These are phyloP conservation scores for Micractinium sp. DNA, from an alignment of 139 green algal genomes.

Conservation along the genomic window DNA sequence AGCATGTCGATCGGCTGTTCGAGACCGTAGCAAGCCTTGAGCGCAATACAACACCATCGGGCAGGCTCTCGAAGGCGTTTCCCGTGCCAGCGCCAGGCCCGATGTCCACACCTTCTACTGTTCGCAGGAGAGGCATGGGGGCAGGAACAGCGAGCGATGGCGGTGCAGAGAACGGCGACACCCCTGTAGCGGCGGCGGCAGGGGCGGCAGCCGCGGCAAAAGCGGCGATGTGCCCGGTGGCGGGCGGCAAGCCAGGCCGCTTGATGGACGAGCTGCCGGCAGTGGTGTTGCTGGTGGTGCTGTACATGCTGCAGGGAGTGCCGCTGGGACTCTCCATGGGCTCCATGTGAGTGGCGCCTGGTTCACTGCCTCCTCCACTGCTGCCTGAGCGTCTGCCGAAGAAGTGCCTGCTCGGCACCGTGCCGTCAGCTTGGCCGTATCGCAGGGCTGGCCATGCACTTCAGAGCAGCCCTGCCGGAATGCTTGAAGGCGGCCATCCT, in stretches of 20 bases:
- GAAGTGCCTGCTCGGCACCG: no score
- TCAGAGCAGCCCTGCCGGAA: no score
- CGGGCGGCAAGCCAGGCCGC: neutral
- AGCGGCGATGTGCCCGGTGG: neutral
- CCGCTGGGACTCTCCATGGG: conserved; percentile 88
- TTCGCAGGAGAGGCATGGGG: neutral
- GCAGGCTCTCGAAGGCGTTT: neutral
- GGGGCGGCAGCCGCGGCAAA: neutral
- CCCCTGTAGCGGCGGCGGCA: neutral
- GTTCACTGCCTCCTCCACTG: no score
- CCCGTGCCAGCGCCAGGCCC: neutral
- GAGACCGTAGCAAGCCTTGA: no score
- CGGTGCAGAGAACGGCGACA: neutral
- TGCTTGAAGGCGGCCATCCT: no score
- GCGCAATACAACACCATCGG: no score
- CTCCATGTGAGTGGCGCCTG: conserved; percentile 68
- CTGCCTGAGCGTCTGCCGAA: no score
- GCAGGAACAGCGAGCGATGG: neutral
- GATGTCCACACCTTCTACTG: neutral
- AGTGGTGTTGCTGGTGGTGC: conserved; percentile 81
- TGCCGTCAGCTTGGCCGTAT: neutral
- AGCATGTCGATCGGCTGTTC: no score
- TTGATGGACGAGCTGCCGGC: conserved; percentile 5
- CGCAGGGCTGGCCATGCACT: no score
- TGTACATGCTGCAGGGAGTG: conserved; percentile 92